A percentile compares a stretch with the other conserved stretches of the same genome.
These are phyloP conservation scores for Logfia minima DNA, from an alignment of 129 eudicot species.

Conservation along the genomic window DNA sequence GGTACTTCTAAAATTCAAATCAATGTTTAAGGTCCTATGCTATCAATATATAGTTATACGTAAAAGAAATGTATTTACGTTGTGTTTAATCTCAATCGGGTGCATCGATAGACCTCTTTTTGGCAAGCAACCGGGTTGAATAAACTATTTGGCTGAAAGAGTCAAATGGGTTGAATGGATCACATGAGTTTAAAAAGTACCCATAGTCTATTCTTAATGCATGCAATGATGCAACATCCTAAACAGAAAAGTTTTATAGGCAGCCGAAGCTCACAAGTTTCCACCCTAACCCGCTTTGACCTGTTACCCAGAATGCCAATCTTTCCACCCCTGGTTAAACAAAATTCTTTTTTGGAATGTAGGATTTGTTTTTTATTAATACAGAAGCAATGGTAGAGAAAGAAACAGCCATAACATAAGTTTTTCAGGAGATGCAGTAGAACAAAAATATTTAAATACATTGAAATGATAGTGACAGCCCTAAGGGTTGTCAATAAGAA, in stretches of 20 bases:
- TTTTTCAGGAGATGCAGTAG: background rate
- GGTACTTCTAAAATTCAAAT: background rate
- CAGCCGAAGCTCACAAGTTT: background rate
- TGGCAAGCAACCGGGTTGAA: background rate
- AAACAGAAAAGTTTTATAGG: background rate
- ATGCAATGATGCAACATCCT: background rate
- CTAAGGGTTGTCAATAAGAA: too few species aligned
- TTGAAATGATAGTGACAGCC: too few species aligned
- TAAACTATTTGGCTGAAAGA: background rate
- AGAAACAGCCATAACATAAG: background rate
- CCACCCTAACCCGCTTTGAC: background rate
- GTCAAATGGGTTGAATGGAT: background rate
- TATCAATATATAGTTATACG: background rate
- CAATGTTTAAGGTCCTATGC: background rate
- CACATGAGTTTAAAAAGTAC: background rate
- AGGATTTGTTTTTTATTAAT: background rate
- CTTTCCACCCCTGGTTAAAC: background rate
- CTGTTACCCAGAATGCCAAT: background rate
- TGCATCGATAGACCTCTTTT: background rate
- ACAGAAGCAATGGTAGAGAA: background rate
- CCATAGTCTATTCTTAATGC: background rate
- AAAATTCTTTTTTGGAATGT: too few species aligned
- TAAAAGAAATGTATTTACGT: background rate
- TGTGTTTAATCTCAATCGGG: background rate
- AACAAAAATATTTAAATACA: too few species aligned